Evolutionary conservation across 1,284 basidiomycete species (phyloP).

Genomic region (Gymnopus androsaceus): DNA sequence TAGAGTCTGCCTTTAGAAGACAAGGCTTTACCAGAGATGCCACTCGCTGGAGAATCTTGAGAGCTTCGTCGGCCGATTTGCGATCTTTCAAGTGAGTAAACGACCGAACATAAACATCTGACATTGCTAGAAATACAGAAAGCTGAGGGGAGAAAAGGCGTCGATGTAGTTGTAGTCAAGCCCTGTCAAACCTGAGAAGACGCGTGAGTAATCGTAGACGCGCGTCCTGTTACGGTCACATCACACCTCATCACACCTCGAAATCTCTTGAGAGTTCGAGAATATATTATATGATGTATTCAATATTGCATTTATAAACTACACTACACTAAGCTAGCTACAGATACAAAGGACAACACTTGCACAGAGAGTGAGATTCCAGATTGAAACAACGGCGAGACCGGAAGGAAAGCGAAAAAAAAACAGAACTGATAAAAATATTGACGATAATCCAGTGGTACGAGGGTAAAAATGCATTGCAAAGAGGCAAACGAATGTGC

Average conservation of each 20-base stretch:
- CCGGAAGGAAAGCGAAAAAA: neutral
- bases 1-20: no score
- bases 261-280: no score
- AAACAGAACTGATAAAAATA: neutral
- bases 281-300: no score
- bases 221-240: neutral
- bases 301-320: no score
- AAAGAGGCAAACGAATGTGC: neutral
- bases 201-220: neutral
- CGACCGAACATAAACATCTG: conserved; percentile 50
- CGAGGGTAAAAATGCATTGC: neutral
- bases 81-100: conserved; percentile 69
- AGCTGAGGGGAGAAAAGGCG: neutral
- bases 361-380: neutral
- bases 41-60: conserved; percentile 68
- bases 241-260: no score
- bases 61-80: conserved; percentile 61
- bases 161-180: no score
- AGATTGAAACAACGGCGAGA: neutral
- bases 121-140: conserved; percentile 5
- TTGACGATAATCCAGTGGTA: neutral
- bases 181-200: no score
- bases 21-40: conserved; percentile 84
- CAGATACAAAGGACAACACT: conserved; percentile 1
- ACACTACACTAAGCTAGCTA: conserved; percentile 7